Evolutionary conservation across 1,284 basidiomycete species (phyloP).

Genomic region (Fomitopsis pinicola): DNA sequence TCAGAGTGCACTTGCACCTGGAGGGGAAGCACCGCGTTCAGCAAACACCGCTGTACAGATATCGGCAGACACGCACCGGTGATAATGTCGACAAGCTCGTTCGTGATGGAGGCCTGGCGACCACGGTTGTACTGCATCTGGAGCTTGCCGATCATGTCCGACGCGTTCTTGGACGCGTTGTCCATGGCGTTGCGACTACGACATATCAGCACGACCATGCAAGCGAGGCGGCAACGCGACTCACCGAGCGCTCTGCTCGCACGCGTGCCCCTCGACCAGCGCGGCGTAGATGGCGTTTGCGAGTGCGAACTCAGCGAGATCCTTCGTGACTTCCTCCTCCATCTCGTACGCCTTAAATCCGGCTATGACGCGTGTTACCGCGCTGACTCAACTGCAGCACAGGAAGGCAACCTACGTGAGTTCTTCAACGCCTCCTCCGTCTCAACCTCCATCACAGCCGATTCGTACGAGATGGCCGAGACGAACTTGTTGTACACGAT

Average conservation of each 20-base stretch:
- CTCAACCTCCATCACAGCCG: slow-evolving; percentile 73
- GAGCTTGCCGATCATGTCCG: slow-evolving; percentile 83
- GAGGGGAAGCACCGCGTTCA: not conserved
- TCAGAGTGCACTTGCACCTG: slow-evolving; percentile 24
- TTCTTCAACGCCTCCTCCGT: slow-evolving; percentile 78
- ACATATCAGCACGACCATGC: not conserved
- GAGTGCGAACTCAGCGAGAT: slow-evolving; percentile 93
- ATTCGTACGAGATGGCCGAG: slow-evolving; percentile 91
- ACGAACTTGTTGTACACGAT: slow-evolving; percentile 96
- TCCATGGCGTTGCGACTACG: slow-evolving; percentile 96
- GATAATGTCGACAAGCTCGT: slow-evolving; percentile 94
- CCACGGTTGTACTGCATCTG: slow-evolving; percentile 98
- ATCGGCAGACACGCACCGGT: slow-evolving; percentile 58
- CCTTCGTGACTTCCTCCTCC: slow-evolving; percentile 93
- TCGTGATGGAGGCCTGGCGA: slow-evolving; percentile 97
- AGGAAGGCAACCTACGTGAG: slow-evolving; percentile 44
- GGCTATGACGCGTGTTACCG: slow-evolving; percentile 36
- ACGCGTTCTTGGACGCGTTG: slow-evolving; percentile 98
- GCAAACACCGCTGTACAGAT: not conserved
- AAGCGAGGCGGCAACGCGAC: slow-evolving; percentile 15
- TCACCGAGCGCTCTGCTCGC: slow-evolving; percentile 86
- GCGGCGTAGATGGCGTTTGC: slow-evolving; percentile 96
- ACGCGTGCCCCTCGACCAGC: slow-evolving; percentile 94
- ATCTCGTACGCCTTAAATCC: slow-evolving; percentile 93
- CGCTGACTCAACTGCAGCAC: no score